Base-by-base conservation (phyloP, 2,329 filamentous ascomycete genomes). In the Aureobasidium namibiae region DNA sequence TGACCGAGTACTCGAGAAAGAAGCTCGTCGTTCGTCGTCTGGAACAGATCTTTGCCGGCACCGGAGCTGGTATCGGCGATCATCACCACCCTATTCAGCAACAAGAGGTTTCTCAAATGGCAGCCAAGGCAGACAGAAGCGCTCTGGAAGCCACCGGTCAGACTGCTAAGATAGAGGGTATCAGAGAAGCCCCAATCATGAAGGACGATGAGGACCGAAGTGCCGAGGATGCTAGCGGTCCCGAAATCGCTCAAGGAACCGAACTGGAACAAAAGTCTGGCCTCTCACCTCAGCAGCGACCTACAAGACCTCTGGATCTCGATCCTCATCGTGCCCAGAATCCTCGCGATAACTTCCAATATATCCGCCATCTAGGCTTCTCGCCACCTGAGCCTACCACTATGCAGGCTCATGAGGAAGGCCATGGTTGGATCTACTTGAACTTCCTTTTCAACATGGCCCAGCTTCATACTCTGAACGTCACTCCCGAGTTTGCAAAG, bases 401-500 rank as follows among this genome's bases (percentile, higher is more conserved):
- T 16, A 75, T 73, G 18, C 66, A 75, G 1, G 78, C 84, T 54
- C 81, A 84, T 11, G 78, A 80, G 14, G 79, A 84, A 0, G 85
- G 87, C 58, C 84, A 90, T 26, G 88, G 88, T 4, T 94, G 89
- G 89, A 84, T 92, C 0, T 92, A 92, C 65, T 74, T 94, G 7
- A 94, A 94, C 65, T 74, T 95, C 1, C 78, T 95, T 1, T 85
- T 86, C 68, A 91, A 87, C 67, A 81, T 95, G 77, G 90, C 90
- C 0, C 90, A 95, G 72, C 75, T 95, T 18, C 90, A 95, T 66
- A 92, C 91, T 0, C 80, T 94, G 65, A 92, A 90, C 61, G 89
- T 95, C 1, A 91, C 90, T 0, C 80, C 86, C 0, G 84, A 87
- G 29, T 92, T 92, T 66, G 84, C 94, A 39, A 85, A 88, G 60